These are phyloP conservation scores for Penicillium hordei DNA, from an alignment of 2,329 filamentous ascomycete species.

Conservation along the genomic window DNA sequence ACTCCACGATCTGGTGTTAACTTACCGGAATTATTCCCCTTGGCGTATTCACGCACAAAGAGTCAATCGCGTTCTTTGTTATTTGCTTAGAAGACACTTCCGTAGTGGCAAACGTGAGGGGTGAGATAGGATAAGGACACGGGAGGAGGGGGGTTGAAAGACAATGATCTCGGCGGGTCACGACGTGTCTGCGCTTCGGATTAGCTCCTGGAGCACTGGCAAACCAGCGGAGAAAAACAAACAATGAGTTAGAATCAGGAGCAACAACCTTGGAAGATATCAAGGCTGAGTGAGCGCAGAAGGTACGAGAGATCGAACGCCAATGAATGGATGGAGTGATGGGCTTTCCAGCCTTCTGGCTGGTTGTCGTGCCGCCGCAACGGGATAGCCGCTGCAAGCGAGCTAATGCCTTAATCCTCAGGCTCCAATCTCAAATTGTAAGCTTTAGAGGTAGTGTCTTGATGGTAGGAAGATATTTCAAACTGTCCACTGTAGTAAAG, in stretches of 20 bases:
- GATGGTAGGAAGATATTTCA: background rate
- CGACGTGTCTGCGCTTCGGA: conserved; percentile 19
- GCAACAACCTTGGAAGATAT: conserved; percentile 6
- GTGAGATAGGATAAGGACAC: conserved; percentile 19
- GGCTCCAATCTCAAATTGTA: conserved; percentile 6
- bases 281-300: conserved; percentile 15
- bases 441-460: background rate
- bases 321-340: conserved; percentile 33
- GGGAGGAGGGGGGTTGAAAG: conserved; percentile 26
- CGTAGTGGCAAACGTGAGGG: conserved; percentile 16
- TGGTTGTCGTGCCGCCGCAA: conserved; percentile 42
- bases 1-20: conserved; percentile 19
- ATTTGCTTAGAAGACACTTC: conserved; percentile 1
- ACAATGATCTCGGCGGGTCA: conserved; percentile 25
- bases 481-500: background rate
- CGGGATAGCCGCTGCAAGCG: conserved; percentile 43
- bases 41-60: conserved; percentile 11
- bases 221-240: conserved; percentile 11
- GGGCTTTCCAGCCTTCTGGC: conserved; percentile 39
- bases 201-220: conserved; percentile 11
- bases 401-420: conserved; percentile 26
- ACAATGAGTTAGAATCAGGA: conserved; percentile 8
- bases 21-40: conserved; percentile 21
- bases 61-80: conserved; percentile 16
- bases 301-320: conserved; percentile 20